phyloP scores from a whole-genome alignment of 768 basidiomycete species.

The Hericium rajendrae region DNA sequence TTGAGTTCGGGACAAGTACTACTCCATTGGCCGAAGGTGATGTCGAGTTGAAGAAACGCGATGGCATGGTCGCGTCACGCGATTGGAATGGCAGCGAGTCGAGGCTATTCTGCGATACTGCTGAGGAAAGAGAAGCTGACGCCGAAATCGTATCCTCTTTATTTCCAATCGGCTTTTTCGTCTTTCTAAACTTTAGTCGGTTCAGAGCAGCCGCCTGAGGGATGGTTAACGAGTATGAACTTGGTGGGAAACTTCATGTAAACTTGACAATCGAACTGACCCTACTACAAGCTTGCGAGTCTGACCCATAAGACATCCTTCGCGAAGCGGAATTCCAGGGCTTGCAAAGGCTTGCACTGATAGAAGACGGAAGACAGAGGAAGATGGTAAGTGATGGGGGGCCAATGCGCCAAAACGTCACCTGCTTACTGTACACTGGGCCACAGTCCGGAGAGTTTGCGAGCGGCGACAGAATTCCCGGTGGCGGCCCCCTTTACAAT shows the following conservation, averaged over 20 bases:
- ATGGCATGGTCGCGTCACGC: constrained; percentile 62
- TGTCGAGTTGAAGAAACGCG: constrained; percentile 46
- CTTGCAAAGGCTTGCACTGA: no score
- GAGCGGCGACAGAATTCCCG: no score
- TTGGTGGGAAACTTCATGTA: not conserved
- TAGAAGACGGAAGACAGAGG: not conserved
- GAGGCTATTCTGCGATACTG: constrained; percentile 17
- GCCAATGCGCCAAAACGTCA: no score
- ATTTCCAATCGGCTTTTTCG: constrained; percentile 17
- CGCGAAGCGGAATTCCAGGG: no score
- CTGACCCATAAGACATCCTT: constrained; percentile 11
- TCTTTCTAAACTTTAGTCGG: constrained; percentile 40
- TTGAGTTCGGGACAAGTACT: constrained; percentile 72
- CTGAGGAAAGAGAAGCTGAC: constrained; percentile 15
- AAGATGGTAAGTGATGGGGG: not conserved
- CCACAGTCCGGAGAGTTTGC: no score
- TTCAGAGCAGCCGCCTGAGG: constrained; percentile 34
- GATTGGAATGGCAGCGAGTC: constrained; percentile 50
- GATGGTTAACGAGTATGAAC: not conserved
- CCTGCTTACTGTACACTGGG: no score
- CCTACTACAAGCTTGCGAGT: constrained; percentile 13
- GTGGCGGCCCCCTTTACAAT: no score
- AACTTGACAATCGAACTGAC: not conserved
- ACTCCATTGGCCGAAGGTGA: constrained; percentile 40
- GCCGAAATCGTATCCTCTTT: constrained; percentile 16